A percentile compares a stretch with the other conserved stretches of the same genome.
Evolutionary conservation across 208 protist genomes (phyloP).

Genomic region (Polymyxa betae): DNA sequence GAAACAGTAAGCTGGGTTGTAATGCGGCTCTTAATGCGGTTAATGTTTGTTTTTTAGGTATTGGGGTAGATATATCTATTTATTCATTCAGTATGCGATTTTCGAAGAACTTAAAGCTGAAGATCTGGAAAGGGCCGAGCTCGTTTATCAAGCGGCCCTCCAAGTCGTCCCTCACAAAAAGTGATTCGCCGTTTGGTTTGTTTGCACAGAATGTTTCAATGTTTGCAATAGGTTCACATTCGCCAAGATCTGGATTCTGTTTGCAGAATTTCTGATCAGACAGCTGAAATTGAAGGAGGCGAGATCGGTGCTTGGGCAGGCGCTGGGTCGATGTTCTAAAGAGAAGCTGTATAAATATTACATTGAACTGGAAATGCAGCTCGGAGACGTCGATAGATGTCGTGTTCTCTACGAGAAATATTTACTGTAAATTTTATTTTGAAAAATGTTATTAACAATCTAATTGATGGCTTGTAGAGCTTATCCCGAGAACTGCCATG

Average conservation of each 20-base stretch:
- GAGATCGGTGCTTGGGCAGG: constrained; percentile 75
- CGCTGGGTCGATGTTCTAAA: constrained; percentile 77
- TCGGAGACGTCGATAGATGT: constrained; percentile 71
- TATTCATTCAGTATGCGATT: constrained; percentile 89
- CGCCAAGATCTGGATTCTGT: constrained; percentile 70
- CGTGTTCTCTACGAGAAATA: constrained; percentile 80
- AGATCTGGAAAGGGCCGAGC: constrained; percentile 66
- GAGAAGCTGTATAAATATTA: constrained; percentile 79
- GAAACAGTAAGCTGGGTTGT: constrained; percentile 57
- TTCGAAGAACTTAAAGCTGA: constrained; percentile 83
- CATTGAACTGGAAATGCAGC: constrained; percentile 75
- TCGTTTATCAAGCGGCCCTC: constrained; percentile 69
- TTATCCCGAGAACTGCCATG: constrained; percentile 72
- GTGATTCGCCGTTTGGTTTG: neutral
- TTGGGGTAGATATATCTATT: constrained; percentile 83
- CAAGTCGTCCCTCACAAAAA: constrained; percentile 79
- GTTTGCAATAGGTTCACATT: constrained; percentile 62
- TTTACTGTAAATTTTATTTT: constrained; percentile 68
- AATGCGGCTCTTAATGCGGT: neutral
- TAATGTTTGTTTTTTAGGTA: neutral
- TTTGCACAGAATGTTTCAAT: neutral
- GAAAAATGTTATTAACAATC: neutral
- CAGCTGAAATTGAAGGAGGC: constrained; percentile 67
- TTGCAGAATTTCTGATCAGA: constrained; percentile 80
- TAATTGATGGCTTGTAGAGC: neutral